Base-by-base conservation (phyloP, 306 rosid species). In the Quercus dentata region DNA sequence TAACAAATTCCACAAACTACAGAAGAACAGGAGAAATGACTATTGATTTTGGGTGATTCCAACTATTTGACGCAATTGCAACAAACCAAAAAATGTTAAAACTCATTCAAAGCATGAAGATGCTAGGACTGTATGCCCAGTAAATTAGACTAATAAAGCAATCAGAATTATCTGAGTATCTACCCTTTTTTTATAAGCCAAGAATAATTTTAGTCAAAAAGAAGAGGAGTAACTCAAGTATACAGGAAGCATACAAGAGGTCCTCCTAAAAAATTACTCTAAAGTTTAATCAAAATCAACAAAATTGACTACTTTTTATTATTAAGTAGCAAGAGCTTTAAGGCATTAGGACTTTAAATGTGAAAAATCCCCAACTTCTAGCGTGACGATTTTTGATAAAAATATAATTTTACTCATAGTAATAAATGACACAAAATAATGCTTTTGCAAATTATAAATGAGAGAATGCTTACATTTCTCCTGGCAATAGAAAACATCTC, bases 401-500 rank as follows among this genome's bases (percentile, higher is more conserved):
- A 79, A 23, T 41, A 71, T 52, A 28, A 65, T 68, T 56, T 38
- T 68, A 25, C 78, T 15, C 46, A 52, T 77, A 51, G 75, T 41
- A 81, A 62, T 67, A 33, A 15, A 33, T 33, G 72, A 67, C 12
- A 27, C 69, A 27, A 25, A 27, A 28, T 64, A 67, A 31, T 67
- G 51, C 72, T 67, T 33, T 35, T 67, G 15, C 44, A 67, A 31
- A 64, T 30, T 31, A 59, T 3, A 67, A 74, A 69, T 64, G 54
- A 79, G 56, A 25, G 62, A 4, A 65, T 62, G 74, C 92, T 83
- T 83, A 93, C 99, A 85, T 95, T 93, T 88, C 97, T 88, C 85
- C 99, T 86, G 61, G 99, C 99, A 80, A 88, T 85, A 62, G 93
- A 88, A 87, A 95, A 95, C 93, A 95, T 93, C 85, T 93, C 90